These are phyloP conservation scores for Peterozyma toletana DNA, from an alignment of 805 yeast genomes.

Conservation along the genomic window DNA sequence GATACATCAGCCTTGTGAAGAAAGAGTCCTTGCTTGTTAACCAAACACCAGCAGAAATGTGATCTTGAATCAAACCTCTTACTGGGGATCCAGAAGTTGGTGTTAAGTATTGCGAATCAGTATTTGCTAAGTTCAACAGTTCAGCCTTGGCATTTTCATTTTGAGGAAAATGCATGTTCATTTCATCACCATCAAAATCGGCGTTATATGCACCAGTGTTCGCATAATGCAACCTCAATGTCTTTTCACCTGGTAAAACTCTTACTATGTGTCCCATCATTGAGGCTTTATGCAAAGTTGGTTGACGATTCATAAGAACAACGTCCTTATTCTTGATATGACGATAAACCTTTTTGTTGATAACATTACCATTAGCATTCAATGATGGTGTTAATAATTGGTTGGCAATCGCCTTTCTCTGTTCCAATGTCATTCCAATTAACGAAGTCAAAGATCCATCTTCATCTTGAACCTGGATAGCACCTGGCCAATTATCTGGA, in stretches of 20 bases:
- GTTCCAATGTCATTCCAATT: constrained; percentile 85
- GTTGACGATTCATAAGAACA: constrained; percentile 98
- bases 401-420: constrained; percentile 90
- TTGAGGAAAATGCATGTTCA: constrained; percentile 99
- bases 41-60: constrained; percentile 98
- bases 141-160: constrained; percentile 96
- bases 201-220: constrained; percentile 99
- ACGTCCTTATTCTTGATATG: constrained; percentile 94
- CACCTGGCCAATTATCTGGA: constrained; percentile 99
- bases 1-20: constrained; percentile 86
- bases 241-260: constrained; percentile 95
- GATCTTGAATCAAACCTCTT: constrained; percentile 98
- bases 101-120: constrained; percentile 94
- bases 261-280: constrained; percentile 99
- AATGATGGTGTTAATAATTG: constrained; percentile 82
- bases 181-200: constrained; percentile 99
- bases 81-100: constrained; percentile 98
- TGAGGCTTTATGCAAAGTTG: constrained; percentile 97
- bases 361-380: constrained; percentile 40
- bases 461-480: constrained; percentile 90
- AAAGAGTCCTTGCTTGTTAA: constrained; percentile 87
- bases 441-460: constrained; percentile 81
- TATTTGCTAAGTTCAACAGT: constrained; percentile 90
- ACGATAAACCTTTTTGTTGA: constrained; percentile 89
- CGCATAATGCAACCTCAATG: constrained; percentile 94